phyloP scores from a whole-genome alignment of 768 basidiomycete genomes.

The Amanita pallidorosea region DNA sequence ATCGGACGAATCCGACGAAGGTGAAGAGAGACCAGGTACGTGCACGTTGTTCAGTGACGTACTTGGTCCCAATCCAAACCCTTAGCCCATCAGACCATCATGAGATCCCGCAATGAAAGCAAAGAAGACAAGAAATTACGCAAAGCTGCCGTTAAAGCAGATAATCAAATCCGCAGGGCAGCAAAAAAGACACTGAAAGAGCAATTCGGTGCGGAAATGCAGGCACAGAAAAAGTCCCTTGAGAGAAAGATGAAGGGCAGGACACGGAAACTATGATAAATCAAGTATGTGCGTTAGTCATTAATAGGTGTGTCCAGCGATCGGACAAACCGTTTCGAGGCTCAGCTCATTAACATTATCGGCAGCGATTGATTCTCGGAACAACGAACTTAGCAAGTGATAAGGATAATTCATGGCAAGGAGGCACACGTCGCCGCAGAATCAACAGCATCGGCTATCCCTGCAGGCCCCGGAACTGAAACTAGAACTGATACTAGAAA shows the following conservation, averaged over 20 bases:
- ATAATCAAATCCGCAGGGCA: conserved; percentile 49
- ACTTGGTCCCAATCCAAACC: conserved; percentile 6
- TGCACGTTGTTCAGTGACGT: not conserved
- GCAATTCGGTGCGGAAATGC: conserved; percentile 51
- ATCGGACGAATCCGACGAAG: conserved; percentile 11
- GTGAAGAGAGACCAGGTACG: conserved; percentile 18
- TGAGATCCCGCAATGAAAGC: conserved; percentile 67
- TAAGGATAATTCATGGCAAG: no score
- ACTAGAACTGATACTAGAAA: not conserved
- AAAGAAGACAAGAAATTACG: conserved; percentile 64
- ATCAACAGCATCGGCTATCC: no score
- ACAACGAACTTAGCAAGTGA: no score
- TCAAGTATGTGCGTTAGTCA: not conserved
- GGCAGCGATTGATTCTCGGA: no score
- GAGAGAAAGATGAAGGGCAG: conserved; percentile 34
- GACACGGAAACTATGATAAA: conserved; percentile 24
- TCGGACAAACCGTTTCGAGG: no score
- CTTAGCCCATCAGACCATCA: conserved; percentile 37
- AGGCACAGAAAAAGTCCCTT: conserved; percentile 44
- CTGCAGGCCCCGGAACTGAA: not conserved
- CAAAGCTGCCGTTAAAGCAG: conserved; percentile 59
- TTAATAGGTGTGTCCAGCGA: no score
- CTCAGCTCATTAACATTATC: no score
- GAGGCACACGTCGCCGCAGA: no score
- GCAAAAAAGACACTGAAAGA: conserved; percentile 63